A percentile compares a stretch with the other conserved stretches of the same genome.
These are phyloP conservation scores for Allomyces macrogynus DNA, from an alignment of 192 early-diverging fungal genomes.

Conservation along the genomic window DNA sequence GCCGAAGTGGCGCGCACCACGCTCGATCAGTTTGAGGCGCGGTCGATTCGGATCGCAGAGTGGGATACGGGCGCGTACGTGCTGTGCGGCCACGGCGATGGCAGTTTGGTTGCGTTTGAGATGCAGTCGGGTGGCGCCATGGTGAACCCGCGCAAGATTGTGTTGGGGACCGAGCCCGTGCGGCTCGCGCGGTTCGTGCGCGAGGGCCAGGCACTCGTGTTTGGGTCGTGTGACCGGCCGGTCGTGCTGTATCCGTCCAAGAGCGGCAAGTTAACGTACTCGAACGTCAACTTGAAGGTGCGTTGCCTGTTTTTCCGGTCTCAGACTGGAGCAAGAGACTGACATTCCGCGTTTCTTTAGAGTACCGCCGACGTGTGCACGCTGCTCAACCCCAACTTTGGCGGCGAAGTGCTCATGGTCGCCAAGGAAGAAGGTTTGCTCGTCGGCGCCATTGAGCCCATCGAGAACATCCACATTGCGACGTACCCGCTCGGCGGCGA, in stretches of 20 bases:
- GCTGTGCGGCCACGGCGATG: constrained; percentile 31
- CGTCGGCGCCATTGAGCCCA: constrained; percentile 57
- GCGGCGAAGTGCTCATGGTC: constrained; percentile 24
- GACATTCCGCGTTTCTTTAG: neutral
- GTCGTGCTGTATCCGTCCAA: constrained; percentile 49
- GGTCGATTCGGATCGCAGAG: too few relatives aligned
- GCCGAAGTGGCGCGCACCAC: too few relatives aligned
- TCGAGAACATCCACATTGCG: constrained; percentile 67
- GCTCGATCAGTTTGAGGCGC: too few relatives aligned
- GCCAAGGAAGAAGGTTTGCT: constrained; percentile 34
- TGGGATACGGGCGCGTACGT: constrained; percentile 1
- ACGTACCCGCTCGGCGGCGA: constrained; percentile 37
- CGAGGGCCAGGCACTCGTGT: constrained; percentile 30
- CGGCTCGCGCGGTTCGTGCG: constrained; percentile 28
- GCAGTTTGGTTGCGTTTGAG: constrained; percentile 53
- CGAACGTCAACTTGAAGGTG: constrained; percentile 64
- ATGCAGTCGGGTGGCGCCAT: constrained; percentile 17
- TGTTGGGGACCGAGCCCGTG: constrained; percentile 61
- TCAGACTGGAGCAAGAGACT: too few relatives aligned
- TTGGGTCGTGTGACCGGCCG: constrained; percentile 64
- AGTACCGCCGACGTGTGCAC: constrained; percentile 17
- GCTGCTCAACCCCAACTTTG: constrained; percentile 18
- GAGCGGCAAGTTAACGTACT: constrained; percentile 48
- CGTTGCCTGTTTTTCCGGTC: neutral
- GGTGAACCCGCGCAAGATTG: constrained; percentile 29